phyloP scores from a whole-genome alignment of 768 basidiomycete genomes.

The Termitomyces sp. region DNA sequence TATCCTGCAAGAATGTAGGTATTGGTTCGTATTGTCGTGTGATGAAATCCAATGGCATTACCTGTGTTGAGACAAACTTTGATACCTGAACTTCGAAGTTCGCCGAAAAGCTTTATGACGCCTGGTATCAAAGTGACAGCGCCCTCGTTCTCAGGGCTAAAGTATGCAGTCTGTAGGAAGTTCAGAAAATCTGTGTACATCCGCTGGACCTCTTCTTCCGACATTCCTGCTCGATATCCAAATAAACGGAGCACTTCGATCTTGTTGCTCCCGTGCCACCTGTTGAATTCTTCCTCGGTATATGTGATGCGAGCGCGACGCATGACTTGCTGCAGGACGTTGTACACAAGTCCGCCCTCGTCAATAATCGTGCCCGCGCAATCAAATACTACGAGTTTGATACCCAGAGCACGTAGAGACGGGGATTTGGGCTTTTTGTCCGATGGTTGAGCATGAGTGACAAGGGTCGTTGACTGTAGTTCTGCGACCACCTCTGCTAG shows the following conservation, averaged over 20 bases:
- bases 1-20: background rate
- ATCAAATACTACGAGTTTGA: conserved; percentile 9
- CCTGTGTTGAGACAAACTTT: conserved; percentile 11
- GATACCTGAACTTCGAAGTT: conserved; percentile 3
- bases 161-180: conserved; percentile 1
- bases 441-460: background rate
- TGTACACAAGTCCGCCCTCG: conserved; percentile 9
- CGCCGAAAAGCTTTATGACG: background rate
- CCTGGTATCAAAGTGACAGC: conserved; percentile 4
- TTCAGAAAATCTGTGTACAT: conserved; percentile 7
- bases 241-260: conserved; percentile 7
- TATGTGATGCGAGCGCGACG: conserved; percentile 7
- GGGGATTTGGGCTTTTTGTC: background rate
- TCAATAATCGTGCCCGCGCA: conserved; percentile 11
- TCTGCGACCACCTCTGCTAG: background rate
- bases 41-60: background rate
- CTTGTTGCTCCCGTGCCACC: conserved; percentile 9
- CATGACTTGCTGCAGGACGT: conserved; percentile 7
- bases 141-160: conserved; percentile 3
- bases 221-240: conserved; percentile 7
- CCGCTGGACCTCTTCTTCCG: conserved; percentile 5
- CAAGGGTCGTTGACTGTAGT: conserved; percentile 1
- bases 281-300: conserved; percentile 6
- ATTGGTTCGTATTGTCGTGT: background rate
- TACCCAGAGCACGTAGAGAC: conserved; percentile 6